These are phyloP conservation scores for Chenopodium album DNA, from an alignment of 148 eudicot genomes.

Conservation along the genomic window DNA sequence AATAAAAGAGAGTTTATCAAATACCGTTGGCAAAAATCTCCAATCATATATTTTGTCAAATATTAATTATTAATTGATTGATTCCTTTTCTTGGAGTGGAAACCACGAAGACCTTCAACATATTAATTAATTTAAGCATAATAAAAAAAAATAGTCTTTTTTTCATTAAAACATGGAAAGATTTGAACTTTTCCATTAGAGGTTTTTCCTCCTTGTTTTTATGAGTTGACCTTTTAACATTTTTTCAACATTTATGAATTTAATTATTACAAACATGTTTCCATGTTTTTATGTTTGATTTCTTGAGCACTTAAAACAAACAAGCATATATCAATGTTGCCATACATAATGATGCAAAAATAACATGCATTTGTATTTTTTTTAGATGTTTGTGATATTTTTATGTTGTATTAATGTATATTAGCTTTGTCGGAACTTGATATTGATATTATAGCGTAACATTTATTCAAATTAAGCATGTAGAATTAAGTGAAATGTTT, in stretches of 20 bases:
- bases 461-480: neutral
- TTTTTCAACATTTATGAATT: neutral
- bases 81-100: slow-evolving; percentile 19
- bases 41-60: slow-evolving; percentile 12
- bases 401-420: neutral
- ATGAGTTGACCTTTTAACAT: slow-evolving; percentile 24
- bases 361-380: neutral
- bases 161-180: slow-evolving; percentile 2
- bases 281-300: slow-evolving; percentile 23
- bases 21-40: slow-evolving; percentile 17
- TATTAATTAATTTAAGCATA: neutral
- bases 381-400: neutral
- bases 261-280: slow-evolving; percentile 14
- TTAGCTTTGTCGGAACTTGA: too few species aligned
- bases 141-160: neutral
- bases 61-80: slow-evolving; percentile 8
- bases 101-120: slow-evolving; percentile 22
- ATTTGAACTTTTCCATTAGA: neutral
- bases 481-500: neutral
- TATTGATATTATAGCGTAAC: too few species aligned
- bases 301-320: neutral
- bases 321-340: neutral
- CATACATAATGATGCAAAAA: neutral
- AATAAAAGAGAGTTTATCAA: slow-evolving; percentile 3
- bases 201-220: slow-evolving; percentile 6